A percentile compares a stretch with the other conserved stretches of the same genome.
Evolutionary conservation across 23 red algal species (phyloP).

Genomic region (Agarophyton chilense): DNA sequence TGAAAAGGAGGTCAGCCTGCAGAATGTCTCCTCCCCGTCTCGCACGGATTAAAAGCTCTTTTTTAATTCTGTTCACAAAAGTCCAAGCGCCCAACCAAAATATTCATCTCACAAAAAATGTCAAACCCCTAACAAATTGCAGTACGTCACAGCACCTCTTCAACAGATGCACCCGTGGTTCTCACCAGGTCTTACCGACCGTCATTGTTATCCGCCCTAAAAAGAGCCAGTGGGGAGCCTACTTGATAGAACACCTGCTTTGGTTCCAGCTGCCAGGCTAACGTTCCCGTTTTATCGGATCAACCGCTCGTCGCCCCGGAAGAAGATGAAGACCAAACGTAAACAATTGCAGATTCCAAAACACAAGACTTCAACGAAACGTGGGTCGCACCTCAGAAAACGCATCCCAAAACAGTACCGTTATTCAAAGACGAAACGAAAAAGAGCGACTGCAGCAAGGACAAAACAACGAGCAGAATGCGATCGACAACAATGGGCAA

Average conservation of each 20-base stretch:
- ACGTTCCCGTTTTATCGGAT: background rate
- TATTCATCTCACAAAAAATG: background rate
- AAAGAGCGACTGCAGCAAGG: background rate
- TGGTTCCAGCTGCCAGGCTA: slow-evolving; percentile 8
- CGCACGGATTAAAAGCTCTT: background rate
- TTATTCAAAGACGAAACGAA: background rate
- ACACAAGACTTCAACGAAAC: background rate
- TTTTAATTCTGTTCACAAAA: background rate
- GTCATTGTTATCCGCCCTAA: slow-evolving; percentile 14
- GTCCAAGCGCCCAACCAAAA: slow-evolving; percentile 1
- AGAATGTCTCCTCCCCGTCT: too few species aligned
- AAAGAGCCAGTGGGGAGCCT: background rate
- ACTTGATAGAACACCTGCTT: background rate
- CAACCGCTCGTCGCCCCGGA: too few species aligned
- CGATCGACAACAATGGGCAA: background rate
- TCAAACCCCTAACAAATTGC: background rate
- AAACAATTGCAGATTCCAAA: background rate
- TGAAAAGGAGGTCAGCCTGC: too few species aligned
- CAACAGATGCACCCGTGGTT: background rate
- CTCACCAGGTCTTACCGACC: slow-evolving; percentile 13
- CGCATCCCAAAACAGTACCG: background rate
- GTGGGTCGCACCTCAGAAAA: background rate
- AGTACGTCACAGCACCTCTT: background rate
- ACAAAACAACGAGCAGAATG: too few species aligned
- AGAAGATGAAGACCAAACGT: background rate